These are phyloP conservation scores for Besnoitia besnoiti DNA, from an alignment of 169 alveolate species.

Conservation along the genomic window DNA sequence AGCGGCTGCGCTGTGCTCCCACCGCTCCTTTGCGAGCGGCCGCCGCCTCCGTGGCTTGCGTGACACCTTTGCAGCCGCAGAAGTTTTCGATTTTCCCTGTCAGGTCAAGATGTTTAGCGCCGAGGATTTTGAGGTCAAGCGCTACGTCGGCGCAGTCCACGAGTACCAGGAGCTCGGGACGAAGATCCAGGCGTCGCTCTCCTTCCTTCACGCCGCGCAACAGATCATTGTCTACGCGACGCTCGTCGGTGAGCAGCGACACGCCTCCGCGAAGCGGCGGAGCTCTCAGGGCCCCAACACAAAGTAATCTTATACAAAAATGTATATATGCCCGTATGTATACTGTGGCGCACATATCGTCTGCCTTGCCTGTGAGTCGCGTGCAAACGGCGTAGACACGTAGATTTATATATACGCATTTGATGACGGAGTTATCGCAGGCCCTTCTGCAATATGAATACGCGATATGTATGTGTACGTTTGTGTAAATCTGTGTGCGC, in stretches of 20 bases:
- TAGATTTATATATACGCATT: too few relatives aligned
- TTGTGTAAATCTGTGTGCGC: too few relatives aligned
- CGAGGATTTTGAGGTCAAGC: constrained; percentile 76
- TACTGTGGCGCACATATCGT: not conserved
- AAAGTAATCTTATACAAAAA: too few relatives aligned
- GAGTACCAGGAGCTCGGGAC: constrained; percentile 74
- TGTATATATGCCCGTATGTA: not conserved
- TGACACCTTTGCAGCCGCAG: too few relatives aligned
- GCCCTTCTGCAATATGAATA: too few relatives aligned
- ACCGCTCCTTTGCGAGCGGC: too few relatives aligned
- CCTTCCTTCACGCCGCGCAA: constrained; percentile 76
- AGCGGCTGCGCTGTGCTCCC: too few relatives aligned
- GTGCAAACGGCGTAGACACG: too few relatives aligned
- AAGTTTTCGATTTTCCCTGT: too few relatives aligned
- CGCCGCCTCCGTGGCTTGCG: too few relatives aligned
- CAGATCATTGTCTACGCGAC: constrained; percentile 59
- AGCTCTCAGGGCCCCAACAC: not conserved
- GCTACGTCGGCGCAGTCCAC: constrained; percentile 71
- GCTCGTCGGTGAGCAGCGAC: constrained; percentile 18
- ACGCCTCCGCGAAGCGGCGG: not conserved
- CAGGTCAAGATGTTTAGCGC: constrained; percentile 79
- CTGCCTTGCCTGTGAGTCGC: not conserved
- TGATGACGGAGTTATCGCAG: too few relatives aligned
- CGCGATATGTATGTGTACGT: too few relatives aligned
- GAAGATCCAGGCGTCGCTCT: constrained; percentile 74